These are phyloP conservation scores for Backusella macrospora DNA, from an alignment of 192 early-diverging fungal genomes.

Conservation along the genomic window DNA sequence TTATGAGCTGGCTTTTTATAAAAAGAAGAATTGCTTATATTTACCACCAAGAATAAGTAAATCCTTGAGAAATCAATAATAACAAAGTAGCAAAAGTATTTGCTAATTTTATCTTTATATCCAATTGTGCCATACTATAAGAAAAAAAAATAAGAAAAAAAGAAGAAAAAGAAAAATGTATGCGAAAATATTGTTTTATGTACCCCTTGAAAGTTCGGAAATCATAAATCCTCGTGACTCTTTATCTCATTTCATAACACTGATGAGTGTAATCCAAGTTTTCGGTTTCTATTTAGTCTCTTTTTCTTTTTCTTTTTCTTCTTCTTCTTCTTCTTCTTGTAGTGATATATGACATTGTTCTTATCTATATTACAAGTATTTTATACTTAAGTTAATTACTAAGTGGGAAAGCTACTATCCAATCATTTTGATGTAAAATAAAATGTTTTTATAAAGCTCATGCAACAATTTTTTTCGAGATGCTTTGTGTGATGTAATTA, in stretches of 20 bases:
- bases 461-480: no score
- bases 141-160: background rate
- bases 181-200: background rate
- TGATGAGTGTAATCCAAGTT: background rate
- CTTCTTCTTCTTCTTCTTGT: background rate
- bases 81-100: slow-evolving; percentile 12
- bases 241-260: background rate
- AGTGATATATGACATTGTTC: no score
- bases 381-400: no score
- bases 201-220: slow-evolving; percentile 1
- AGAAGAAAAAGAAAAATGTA: background rate
- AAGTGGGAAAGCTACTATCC: no score
- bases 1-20: background rate
- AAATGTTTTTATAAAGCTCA: no score
- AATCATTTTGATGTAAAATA: no score
- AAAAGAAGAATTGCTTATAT: no score
- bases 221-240: background rate
- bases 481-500: no score
- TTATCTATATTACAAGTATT: no score
- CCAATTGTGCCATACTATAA: background rate
- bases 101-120: slow-evolving; percentile 19
- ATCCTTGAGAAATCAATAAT: slow-evolving; percentile 7
- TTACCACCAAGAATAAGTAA: slow-evolving; percentile 20
- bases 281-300: background rate
- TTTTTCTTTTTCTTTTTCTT: background rate